Evolutionary conservation across 208 protist species (phyloP), one percentile per base, ranked within the genome.

Genomic region (Endotrypanum monterogeii): DNA sequence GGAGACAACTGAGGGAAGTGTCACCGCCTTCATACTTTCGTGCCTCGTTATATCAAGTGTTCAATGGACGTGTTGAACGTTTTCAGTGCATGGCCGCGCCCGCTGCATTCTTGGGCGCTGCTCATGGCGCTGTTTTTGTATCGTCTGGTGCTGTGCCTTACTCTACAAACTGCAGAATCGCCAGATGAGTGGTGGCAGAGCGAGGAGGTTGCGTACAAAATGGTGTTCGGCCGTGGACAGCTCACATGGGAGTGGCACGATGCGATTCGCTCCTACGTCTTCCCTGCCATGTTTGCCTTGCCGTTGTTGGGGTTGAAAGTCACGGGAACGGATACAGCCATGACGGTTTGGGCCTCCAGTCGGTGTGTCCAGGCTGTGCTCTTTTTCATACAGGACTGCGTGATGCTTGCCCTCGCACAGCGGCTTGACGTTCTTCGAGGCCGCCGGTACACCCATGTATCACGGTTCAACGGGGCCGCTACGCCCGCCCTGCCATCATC

Each of bases 111-210:
- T 46, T 41, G 70, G 63, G 25, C 35, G 55, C 56, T 81, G 39
- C 65, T 81, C 11, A n/a, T 51, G 16, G 28, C 20, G 20, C 60
- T 88, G 32, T 86, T 91, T 46, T 23, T 89, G 18, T 90, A 85
- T 61, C 87, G 89, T 41, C 37, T 91, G 1, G 46, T 88, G 41
- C 82, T 93, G 0, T 82, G 82, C 50, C 52, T 93, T 8, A 82
- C 79, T 14, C 56, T 92, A 44, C 65, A 62, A 20, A 89, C 87
- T 3, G 77, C 78, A 3, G 91, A 94, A 61, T 80, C 89, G 9
- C 90, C 93, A 5, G 93, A 97, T 65, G 90, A 94, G 78, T 97
- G 89, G 89, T 97, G 93, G 93, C 93, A 97, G 76, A 89, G 89
- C 48, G 80, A 83, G 11, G 91, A 97, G 69, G 84, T 97, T 5